These are phyloP conservation scores for Lasiosphaeria miniovina DNA, from an alignment of 495 filamentous ascomycete species.

Conservation along the genomic window DNA sequence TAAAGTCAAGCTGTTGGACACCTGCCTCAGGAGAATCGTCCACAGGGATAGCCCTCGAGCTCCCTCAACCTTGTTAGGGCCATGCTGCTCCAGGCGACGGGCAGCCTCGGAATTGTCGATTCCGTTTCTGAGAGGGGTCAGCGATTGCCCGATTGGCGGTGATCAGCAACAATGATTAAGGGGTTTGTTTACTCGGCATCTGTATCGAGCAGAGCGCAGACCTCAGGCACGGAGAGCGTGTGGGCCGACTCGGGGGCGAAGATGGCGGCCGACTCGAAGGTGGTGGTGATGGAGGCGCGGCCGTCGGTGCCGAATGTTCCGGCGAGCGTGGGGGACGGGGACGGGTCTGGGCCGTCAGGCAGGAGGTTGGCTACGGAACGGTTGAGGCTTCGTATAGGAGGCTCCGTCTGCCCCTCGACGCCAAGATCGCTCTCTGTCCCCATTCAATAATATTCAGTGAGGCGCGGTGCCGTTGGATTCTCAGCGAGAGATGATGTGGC, in stretches of 20 bases:
- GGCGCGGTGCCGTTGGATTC: not conserved
- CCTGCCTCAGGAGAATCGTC: constrained; percentile 55
- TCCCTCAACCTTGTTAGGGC: constrained; percentile 51
- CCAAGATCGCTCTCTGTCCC: constrained; percentile 45
- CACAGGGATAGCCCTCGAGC: constrained; percentile 50
- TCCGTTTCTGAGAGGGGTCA: constrained; percentile 31
- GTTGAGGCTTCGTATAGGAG: constrained; percentile 48
- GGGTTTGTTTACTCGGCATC: constrained; percentile 22
- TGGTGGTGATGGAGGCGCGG: constrained; percentile 14
- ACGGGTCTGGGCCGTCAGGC: no score
- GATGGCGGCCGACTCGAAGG: constrained; percentile 8
- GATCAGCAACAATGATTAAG: not conserved
- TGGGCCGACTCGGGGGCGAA: constrained; percentile 26
- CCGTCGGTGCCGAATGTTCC: constrained; percentile 22
- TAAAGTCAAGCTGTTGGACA: constrained; percentile 50
- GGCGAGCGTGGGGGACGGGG: constrained; percentile 26
- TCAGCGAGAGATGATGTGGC: not conserved
- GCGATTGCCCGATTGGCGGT: not conserved
- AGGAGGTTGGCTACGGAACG: constrained; percentile 29
- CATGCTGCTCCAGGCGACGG: constrained; percentile 45
- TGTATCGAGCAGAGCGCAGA: constrained; percentile 25
- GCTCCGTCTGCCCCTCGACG: constrained; percentile 50
- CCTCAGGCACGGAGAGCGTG: constrained; percentile 26
- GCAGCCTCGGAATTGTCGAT: constrained; percentile 39
- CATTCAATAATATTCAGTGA: constrained; percentile 36